phyloP scores from a whole-genome alignment of 2,329 filamentous ascomycete species.

The Fusarium devonianum region DNA sequence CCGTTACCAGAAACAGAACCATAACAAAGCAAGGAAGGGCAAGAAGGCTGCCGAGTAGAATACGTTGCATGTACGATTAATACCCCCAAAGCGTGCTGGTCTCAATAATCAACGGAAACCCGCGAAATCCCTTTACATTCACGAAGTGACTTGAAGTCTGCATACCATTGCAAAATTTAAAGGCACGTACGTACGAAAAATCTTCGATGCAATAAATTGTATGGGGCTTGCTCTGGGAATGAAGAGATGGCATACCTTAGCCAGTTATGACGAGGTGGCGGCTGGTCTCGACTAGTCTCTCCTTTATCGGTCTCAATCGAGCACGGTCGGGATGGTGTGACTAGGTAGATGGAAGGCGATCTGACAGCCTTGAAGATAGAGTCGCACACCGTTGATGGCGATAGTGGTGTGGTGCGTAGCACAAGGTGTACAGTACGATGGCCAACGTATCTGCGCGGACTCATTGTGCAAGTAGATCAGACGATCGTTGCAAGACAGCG shows the following conservation, averaged over 20 bases:
- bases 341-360: too few relatives aligned
- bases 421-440: too few relatives aligned
- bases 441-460: too few relatives aligned
- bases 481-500: background rate
- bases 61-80: conserved; percentile 36
- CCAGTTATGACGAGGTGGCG: conserved; percentile 13
- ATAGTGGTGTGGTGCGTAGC: too few relatives aligned
- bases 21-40: conserved; percentile 17
- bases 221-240: background rate
- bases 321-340: conserved; percentile 7
- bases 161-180: too few relatives aligned
- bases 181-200: too few relatives aligned
- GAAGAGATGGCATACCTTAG: too few relatives aligned
- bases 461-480: background rate
- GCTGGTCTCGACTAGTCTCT: conserved; percentile 11
- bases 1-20: conserved; percentile 14
- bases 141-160: too few relatives aligned
- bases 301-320: conserved; percentile 17
- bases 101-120: conserved; percentile 4
- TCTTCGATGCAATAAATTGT: background rate
- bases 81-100: conserved; percentile 33
- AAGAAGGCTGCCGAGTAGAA: conserved; percentile 12
- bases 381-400: too few relatives aligned
- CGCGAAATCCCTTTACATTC: too few relatives aligned
- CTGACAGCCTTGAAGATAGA: too few relatives aligned